Base-by-base conservation (phyloP, 371 early-diverging fungal species). In the Mucor velutinosus region DNA sequence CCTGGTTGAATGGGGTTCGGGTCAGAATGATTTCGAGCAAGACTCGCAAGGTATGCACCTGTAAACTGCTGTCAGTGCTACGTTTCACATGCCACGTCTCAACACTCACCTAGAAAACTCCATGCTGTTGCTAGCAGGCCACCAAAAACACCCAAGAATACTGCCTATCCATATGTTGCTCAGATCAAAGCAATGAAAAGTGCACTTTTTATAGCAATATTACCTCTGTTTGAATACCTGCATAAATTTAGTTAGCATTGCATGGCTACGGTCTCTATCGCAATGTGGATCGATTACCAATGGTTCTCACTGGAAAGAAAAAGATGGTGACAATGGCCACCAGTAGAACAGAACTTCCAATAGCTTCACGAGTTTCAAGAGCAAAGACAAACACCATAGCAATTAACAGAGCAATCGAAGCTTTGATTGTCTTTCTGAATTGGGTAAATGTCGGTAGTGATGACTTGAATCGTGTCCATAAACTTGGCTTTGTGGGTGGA, bases 1-100 rank as follows among this genome's bases (percentile, higher is more conserved):
- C 66, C 67, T 30, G 76, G 70, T 55, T 82, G 82, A 7, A 82
- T 62, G 6, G 82, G 75, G 21, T 55, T 69, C 10, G 71, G 72
- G 41, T 73, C 57, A 0, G 69, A 57, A 5, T 43, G 47, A 59
- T 76, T 69, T 27, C 82, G 62, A 7, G 76, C 75, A 15, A 79
- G 57, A 56, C 75, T 69, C 39, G 78, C 76, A 37, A 75, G 68
- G 55, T 63, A 82, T 45, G 69, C 65, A 27, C 70, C 80, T 80
- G 25, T 4, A 47, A 4, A 10, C 1, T 2, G 23, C 8, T 25
- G 23, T 45, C 6, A 45, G 7, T n/a, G n/a, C 19, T 19, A 45
- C 19, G 19, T 3, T 19, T n/a, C 6, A 45, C 19, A 19, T 19
- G 6, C 17, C 45, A 1, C 19, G 7, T 8, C 10, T 19, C 0